Evolutionary conservation across 1,139 yeast genomes (phyloP).

Genomic region (Pichia norvegensis): DNA sequence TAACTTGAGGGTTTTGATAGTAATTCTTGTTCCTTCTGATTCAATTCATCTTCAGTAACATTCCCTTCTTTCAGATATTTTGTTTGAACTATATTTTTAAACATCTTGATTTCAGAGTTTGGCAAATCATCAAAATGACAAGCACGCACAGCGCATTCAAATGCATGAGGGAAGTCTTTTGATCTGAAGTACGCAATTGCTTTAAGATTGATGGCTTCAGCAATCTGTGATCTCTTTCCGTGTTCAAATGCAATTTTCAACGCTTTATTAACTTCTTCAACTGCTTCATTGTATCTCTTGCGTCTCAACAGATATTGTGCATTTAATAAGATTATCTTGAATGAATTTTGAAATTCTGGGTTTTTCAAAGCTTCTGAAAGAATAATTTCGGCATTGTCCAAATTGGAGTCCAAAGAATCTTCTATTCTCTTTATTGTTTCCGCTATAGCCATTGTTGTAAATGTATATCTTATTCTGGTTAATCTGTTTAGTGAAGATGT

Average conservation of each 20-base stretch:
- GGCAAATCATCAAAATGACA: conserved; percentile 40
- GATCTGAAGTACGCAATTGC: conserved; percentile 39
- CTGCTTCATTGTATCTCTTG: conserved; percentile 42
- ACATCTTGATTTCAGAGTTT: conserved; percentile 32
- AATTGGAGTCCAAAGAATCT: conserved; percentile 31
- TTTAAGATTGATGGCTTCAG: conserved; percentile 51
- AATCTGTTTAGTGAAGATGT: too few species aligned
- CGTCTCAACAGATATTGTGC: conserved; percentile 42
- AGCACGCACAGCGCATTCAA: conserved; percentile 43
- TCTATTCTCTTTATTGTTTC: conserved; percentile 29
- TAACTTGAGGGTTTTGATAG: conserved; percentile 1
- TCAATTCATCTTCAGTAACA: conserved; percentile 4
- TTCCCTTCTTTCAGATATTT: conserved; percentile 24
- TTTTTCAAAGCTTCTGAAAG: conserved; percentile 29
- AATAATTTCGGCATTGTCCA: conserved; percentile 31
- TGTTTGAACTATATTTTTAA: conserved; percentile 41
- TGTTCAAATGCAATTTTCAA: conserved; percentile 43
- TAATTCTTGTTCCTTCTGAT: conserved; percentile 9
- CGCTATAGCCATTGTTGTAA: conserved; percentile 35
- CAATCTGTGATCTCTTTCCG: conserved; percentile 48
- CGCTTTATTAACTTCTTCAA: conserved; percentile 49
- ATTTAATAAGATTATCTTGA: conserved; percentile 18
- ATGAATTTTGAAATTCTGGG: conserved; percentile 35
- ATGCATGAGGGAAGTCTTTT: conserved; percentile 42
- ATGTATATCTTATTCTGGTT: neutral